Evolutionary conservation across 75 land plant species (phyloP).

Genomic region (Isoetes taiwanensis): DNA sequence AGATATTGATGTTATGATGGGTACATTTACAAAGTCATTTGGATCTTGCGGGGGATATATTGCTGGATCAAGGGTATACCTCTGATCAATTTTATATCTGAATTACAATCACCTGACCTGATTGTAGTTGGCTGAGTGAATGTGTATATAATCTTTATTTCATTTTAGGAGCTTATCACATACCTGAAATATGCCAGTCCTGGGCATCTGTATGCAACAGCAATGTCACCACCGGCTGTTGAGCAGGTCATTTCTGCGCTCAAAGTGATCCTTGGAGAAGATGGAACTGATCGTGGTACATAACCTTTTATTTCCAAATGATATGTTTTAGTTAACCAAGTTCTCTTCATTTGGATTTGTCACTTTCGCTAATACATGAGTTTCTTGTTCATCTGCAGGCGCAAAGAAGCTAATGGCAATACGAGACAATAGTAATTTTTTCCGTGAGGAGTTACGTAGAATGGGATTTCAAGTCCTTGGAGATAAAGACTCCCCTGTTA

Average conservation of each 20-base stretch:
- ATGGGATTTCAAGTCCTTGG: conserved; percentile 96
- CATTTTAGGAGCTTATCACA: conserved; percentile 60
- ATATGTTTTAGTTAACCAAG: neutral
- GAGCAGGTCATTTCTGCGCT: conserved; percentile 83
- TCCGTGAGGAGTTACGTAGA: conserved; percentile 69
- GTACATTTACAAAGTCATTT: conserved; percentile 97
- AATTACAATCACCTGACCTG: neutral
- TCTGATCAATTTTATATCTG: neutral
- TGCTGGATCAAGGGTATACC: conserved; percentile 75
- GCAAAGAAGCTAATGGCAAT: conserved; percentile 76
- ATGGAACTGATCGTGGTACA: conserved; percentile 76
- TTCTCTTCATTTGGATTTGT: too few species aligned
- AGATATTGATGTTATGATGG: conserved; percentile 97
- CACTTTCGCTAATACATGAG: conserved; percentile 13
- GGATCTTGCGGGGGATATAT: conserved; percentile 98
- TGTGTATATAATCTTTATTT: neutral
- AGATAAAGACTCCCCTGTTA: conserved; percentile 87
- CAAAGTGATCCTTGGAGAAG: conserved; percentile 82
- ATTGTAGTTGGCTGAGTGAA: neutral
- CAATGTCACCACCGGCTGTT: conserved; percentile 86
- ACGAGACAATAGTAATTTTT: conserved; percentile 89
- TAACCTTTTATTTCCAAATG: neutral
- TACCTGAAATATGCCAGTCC: conserved; percentile 73
- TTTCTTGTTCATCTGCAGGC: too few species aligned
- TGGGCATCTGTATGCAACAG: conserved; percentile 85